Evolutionary conservation across 2,329 filamentous ascomycete species (phyloP).

Genomic region (Sclerotinia sclerotiorum): DNA sequence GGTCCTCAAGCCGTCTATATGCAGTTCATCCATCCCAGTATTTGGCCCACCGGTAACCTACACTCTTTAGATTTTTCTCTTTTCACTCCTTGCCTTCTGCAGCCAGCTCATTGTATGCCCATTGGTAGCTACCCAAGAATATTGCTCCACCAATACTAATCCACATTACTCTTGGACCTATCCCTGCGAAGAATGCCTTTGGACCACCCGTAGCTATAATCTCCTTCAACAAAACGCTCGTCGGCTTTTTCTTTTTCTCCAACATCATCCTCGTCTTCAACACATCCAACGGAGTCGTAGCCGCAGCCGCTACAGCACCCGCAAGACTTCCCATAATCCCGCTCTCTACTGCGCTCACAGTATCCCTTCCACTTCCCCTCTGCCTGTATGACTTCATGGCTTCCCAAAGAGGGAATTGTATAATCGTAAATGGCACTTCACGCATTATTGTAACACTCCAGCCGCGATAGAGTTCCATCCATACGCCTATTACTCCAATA

Average conservation of each 20-base stretch:
- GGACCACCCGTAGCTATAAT: conserved; percentile 66
- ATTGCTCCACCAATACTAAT: conserved; percentile 93
- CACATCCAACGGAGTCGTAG: conserved; percentile 93
- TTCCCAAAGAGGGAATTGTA: conserved; percentile 98
- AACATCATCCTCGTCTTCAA: conserved; percentile 97
- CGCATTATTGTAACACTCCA: conserved; percentile 91
- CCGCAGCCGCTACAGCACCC: conserved; percentile 79
- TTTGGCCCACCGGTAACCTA: background rate
- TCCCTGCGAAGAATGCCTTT: conserved; percentile 70
- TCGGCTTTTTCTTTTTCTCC: conserved; percentile 64
- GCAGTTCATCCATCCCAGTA: background rate
- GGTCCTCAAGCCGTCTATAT: conserved; percentile 1
- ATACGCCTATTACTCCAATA: conserved; percentile 58
- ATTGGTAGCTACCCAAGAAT: conserved; percentile 92
- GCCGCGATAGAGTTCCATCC: conserved; percentile 85
- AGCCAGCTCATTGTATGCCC: conserved; percentile 70
- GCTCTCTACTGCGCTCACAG: conserved; percentile 72
- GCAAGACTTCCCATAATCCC: conserved; percentile 81
- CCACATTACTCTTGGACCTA: conserved; percentile 85
- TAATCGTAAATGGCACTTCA: conserved; percentile 94
- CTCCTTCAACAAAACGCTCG: conserved; percentile 57
- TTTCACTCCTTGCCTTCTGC: conserved; percentile 22
- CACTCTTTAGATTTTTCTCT: background rate
- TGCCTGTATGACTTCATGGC: conserved; percentile 74
- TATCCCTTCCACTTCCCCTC: conserved; percentile 43